phyloP scores from a whole-genome alignment of 2,329 filamentous ascomycete genomes.

The Neoscytalidium dimidiatum region DNA sequence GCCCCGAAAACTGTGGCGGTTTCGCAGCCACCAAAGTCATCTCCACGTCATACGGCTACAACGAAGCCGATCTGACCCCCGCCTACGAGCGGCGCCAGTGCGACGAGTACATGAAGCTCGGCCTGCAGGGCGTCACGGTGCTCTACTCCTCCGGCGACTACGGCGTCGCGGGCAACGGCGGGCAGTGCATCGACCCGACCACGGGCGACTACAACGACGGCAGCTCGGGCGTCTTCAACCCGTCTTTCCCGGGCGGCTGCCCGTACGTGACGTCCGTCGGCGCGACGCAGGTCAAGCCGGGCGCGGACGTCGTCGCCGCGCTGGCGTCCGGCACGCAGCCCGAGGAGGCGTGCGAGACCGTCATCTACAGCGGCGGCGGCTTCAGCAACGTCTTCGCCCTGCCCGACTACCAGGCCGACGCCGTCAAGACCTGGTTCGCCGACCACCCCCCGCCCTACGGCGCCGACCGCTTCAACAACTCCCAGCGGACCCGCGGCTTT shows the following conservation, averaged over 20 bases:
- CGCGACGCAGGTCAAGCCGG: conserved; percentile 20
- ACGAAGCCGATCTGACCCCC: conserved; percentile 55
- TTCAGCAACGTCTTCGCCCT: conserved; percentile 2
- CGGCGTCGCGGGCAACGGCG: conserved; percentile 37
- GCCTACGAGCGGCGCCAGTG: conserved; percentile 51
- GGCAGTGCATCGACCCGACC: not conserved
- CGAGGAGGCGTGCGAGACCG: not conserved
- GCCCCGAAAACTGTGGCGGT: conserved; percentile 48
- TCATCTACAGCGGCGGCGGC: conserved; percentile 3
- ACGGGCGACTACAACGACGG: not conserved
- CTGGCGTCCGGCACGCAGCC: not conserved
- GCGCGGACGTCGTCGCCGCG: not conserved
- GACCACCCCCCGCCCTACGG: not conserved
- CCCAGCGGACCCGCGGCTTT: not conserved
- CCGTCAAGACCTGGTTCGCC: not conserved
- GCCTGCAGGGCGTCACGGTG: conserved; percentile 51
- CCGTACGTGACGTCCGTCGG: conserved; percentile 34
- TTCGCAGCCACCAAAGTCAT: conserved; percentile 51
- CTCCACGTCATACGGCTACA: conserved; percentile 58
- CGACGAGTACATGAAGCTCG: conserved; percentile 37
- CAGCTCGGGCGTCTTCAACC: conserved; percentile 25
- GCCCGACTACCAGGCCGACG: not conserved
- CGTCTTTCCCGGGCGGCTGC: conserved; percentile 29
- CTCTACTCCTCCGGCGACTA: conserved; percentile 52
- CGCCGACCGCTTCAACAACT: not conserved